These are phyloP conservation scores for Fusarium longipes DNA, from an alignment of 2,329 filamentous ascomycete genomes.

Conservation along the genomic window DNA sequence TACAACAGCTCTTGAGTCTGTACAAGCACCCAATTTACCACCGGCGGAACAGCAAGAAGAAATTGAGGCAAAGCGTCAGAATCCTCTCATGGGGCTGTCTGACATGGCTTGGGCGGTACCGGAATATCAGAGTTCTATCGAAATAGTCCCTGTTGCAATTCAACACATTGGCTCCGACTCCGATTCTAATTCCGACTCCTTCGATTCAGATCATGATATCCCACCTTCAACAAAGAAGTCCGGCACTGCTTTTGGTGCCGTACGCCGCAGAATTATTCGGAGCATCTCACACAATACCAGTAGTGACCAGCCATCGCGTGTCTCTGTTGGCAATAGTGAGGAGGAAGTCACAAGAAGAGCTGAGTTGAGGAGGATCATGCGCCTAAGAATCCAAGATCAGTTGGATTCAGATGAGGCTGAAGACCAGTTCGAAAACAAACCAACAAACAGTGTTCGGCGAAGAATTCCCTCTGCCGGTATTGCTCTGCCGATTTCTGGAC, in stretches of 20 bases:
- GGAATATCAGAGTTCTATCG: constrained; percentile 1
- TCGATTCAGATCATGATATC: constrained; percentile 53
- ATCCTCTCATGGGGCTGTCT: constrained; percentile 27
- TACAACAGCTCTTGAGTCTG: constrained; percentile 5
- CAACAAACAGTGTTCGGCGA: constrained; percentile 42
- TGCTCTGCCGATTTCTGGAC: constrained; percentile 53
- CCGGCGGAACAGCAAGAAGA: not conserved
- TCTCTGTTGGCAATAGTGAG: constrained; percentile 59
- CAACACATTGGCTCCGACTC: constrained; percentile 43
- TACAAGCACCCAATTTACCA: not conserved
- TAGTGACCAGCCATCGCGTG: constrained; percentile 54
- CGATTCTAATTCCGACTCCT: constrained; percentile 51
- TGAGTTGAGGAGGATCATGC: constrained; percentile 66
- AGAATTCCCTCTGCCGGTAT: constrained; percentile 46
- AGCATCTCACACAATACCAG: constrained; percentile 60
- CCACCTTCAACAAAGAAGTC: constrained; percentile 45
- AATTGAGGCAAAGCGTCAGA: not conserved
- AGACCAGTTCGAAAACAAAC: constrained; percentile 48
- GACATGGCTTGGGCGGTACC: constrained; percentile 25
- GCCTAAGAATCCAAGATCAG: constrained; percentile 68
- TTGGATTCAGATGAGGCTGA: constrained; percentile 60
- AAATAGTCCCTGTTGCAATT: constrained; percentile 14
- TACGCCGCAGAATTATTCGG: constrained; percentile 59
- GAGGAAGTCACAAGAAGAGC: constrained; percentile 66
- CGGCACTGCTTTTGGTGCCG: constrained; percentile 56